phyloP scores from a whole-genome alignment of 805 yeast genomes.

The Phaffomyces antillensis region DNA sequence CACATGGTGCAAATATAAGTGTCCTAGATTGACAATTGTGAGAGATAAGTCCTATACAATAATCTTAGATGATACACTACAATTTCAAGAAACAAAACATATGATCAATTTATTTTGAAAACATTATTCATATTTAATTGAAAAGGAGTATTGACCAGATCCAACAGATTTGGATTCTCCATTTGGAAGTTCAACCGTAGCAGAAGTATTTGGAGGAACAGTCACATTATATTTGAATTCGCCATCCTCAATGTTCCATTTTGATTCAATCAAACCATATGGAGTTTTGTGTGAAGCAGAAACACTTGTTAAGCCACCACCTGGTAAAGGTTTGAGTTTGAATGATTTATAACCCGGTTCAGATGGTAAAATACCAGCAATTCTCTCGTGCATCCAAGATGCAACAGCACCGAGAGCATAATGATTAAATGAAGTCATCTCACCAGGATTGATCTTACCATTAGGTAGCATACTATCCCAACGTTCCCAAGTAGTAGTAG shows the following conservation, averaged over 20 bases:
- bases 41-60: too few relatives aligned
- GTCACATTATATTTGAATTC: slow-evolving; percentile 6
- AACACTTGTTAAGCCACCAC: slow-evolving; percentile 11
- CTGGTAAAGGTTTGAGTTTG: slow-evolving; percentile 11
- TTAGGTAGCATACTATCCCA: slow-evolving; percentile 16
- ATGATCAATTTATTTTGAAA: too few relatives aligned
- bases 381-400: slow-evolving; percentile 14
- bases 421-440: slow-evolving; percentile 17
- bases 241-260: slow-evolving; percentile 7
- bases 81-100: too few relatives aligned
- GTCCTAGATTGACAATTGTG: too few relatives aligned
- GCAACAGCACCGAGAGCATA: slow-evolving; percentile 19
- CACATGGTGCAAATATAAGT: too few relatives aligned
- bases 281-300: slow-evolving; percentile 11
- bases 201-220: slow-evolving; percentile 12
- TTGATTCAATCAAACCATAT: slow-evolving; percentile 13
- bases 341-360: slow-evolving; percentile 8
- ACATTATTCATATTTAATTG: not conserved
- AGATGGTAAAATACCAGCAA: slow-evolving; percentile 11
- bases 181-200: slow-evolving; percentile 11
- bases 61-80: too few relatives aligned
- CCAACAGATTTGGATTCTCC: slow-evolving; percentile 1
- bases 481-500: slow-evolving; percentile 18
- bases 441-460: slow-evolving; percentile 16
- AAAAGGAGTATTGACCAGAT: slow-evolving; percentile 2